phyloP scores from a whole-genome alignment of 2,329 filamentous ascomycete genomes.

The Aspergillus texensis region DNA sequence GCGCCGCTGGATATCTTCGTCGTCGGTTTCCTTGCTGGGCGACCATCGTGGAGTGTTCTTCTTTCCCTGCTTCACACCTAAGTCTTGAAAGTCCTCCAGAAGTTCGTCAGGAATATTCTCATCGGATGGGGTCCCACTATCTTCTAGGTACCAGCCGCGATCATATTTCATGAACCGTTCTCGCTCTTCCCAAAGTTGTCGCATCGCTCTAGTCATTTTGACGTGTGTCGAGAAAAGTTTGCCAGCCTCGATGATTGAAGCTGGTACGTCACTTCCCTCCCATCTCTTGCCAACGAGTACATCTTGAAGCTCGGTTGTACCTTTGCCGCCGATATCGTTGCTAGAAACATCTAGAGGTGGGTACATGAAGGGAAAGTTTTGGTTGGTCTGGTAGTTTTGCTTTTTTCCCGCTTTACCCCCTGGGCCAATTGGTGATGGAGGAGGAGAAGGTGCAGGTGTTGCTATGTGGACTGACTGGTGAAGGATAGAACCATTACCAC shows the following conservation, averaged over 20 bases:
- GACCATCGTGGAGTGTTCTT: constrained; percentile 17
- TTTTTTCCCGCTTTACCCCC: constrained; percentile 95
- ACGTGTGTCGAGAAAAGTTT: constrained; percentile 88
- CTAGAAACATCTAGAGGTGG: constrained; percentile 87
- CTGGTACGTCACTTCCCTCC: constrained; percentile 90
- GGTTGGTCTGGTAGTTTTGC: constrained; percentile 98
- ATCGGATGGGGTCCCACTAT: constrained; percentile 34
- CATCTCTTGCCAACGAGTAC: constrained; percentile 78
- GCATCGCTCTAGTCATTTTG: constrained; percentile 85
- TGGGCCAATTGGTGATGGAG: constrained; percentile 81
- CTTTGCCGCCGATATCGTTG: constrained; percentile 88
- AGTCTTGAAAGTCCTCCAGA: constrained; percentile 31
- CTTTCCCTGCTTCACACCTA: constrained; percentile 23
- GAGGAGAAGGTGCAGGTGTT: constrained; percentile 94
- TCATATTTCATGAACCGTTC: constrained; percentile 91
- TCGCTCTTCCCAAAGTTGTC: constrained; percentile 92
- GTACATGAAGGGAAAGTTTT: constrained; percentile 97
- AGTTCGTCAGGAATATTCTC: constrained; percentile 48
- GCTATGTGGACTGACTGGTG: constrained; percentile 97
- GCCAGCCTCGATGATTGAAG: constrained; percentile 92
- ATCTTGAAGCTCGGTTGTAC: constrained; percentile 77
- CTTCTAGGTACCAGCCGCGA: constrained; percentile 74
- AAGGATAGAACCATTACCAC: constrained; percentile 70
- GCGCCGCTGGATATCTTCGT: constrained; percentile 53
- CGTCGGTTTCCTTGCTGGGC: constrained; percentile 34